A percentile compares a stretch with the other conserved stretches of the same genome.
phyloP scores from a whole-genome alignment of 768 basidiomycete genomes.

The Xerocomellus chrysenteron region DNA sequence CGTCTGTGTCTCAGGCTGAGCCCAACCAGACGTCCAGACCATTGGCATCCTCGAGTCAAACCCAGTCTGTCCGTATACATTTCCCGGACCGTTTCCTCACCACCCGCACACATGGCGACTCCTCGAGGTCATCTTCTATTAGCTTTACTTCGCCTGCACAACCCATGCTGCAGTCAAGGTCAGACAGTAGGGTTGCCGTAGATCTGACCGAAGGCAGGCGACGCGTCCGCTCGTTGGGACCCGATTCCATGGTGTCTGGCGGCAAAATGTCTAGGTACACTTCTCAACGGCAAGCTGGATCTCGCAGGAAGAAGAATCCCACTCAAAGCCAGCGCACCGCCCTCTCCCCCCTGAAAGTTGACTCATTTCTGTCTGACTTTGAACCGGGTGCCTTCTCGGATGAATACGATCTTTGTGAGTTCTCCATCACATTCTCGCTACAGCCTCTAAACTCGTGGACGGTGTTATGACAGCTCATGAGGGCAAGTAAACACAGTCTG shows the following conservation, averaged over 20 bases:
- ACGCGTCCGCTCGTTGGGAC: constrained; percentile 23
- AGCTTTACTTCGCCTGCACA: constrained; percentile 19
- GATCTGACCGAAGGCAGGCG: constrained; percentile 16
- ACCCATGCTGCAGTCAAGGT: constrained; percentile 13
- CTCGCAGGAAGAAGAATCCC: constrained; percentile 20
- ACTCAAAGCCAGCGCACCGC: constrained; percentile 13
- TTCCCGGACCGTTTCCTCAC: constrained; percentile 35
- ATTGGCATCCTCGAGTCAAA: constrained; percentile 3
- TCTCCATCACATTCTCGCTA: neutral
- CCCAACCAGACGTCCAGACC: constrained; percentile 16
- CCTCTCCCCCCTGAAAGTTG: constrained; percentile 27
- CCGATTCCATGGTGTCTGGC: constrained; percentile 14
- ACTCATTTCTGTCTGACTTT: constrained; percentile 32
- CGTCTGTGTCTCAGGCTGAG: constrained; percentile 15
- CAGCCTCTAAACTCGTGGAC: constrained; percentile 12
- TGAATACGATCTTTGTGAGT: constrained; percentile 77
- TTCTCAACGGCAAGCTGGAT: constrained; percentile 13
- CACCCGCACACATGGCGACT: constrained; percentile 23
- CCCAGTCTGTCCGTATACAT: constrained; percentile 30
- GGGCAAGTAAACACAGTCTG: constrained; percentile 45
- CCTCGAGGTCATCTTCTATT: constrained; percentile 34
- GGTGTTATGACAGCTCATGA: constrained; percentile 56
- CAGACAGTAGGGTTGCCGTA: constrained; percentile 8
- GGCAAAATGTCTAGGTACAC: constrained; percentile 14
- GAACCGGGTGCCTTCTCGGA: constrained; percentile 57